phyloP scores from a whole-genome alignment of 2,329 filamentous ascomycete species.

The Elsinoe necatrix region DNA sequence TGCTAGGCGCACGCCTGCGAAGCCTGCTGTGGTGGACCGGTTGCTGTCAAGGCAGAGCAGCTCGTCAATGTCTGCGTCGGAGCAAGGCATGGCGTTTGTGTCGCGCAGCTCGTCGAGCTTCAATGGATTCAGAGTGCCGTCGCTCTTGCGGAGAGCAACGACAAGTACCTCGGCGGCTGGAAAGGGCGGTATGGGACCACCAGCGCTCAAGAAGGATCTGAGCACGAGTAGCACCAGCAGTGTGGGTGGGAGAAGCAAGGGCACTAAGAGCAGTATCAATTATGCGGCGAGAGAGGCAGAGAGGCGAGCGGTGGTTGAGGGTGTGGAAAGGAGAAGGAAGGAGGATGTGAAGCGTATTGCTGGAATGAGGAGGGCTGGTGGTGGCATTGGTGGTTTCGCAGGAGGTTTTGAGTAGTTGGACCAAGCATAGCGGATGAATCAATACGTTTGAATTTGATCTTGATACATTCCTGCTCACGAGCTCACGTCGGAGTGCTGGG shows the following conservation, averaged over 20 bases:
- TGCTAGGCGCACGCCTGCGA: constrained; percentile 31
- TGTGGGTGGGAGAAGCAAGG: constrained; percentile 39
- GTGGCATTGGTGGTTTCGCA: constrained; percentile 31
- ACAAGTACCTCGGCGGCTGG: constrained; percentile 34
- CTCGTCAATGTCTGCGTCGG: constrained; percentile 24
- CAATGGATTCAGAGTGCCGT: constrained; percentile 56
- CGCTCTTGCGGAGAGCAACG: constrained; percentile 64
- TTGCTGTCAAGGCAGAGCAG: constrained; percentile 56
- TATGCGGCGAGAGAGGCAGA: constrained; percentile 52
- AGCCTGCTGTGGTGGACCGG: constrained; percentile 57
- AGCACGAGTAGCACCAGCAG: constrained; percentile 27
- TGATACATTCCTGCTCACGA: background rate
- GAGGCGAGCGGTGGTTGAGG: constrained; percentile 43
- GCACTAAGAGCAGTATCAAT: constrained; percentile 53
- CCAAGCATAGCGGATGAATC: constrained; percentile 1
- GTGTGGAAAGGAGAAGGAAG: constrained; percentile 43
- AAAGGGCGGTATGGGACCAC: constrained; percentile 19
- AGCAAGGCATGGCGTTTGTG: constrained; percentile 48
- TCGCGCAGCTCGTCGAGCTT: constrained; percentile 1
- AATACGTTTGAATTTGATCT: background rate
- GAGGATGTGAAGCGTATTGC: constrained; percentile 41
- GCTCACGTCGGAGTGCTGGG: background rate
- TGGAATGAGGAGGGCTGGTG: constrained; percentile 30
- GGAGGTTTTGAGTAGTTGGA: constrained; percentile 35
- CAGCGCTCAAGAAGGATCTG: constrained; percentile 19